A percentile compares a stretch with the other conserved stretches of the same genome.
These are phyloP conservation scores for Filosporella fistucella DNA, from an alignment of 495 filamentous ascomycete genomes.

Conservation along the genomic window DNA sequence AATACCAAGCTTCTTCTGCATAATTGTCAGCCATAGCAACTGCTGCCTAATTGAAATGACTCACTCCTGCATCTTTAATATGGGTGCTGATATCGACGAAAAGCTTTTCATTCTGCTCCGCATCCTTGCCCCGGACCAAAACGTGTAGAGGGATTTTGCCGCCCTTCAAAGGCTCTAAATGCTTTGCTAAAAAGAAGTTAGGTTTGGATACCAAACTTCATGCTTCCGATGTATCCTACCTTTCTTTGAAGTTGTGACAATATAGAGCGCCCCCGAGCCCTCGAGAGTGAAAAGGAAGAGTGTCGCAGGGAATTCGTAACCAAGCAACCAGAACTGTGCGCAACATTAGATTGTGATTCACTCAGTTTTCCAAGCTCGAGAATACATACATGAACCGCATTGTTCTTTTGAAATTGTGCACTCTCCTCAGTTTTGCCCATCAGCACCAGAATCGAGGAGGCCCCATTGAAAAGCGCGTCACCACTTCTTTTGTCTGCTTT, in stretches of 20 bases:
- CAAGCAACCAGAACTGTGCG: constrained; percentile 89
- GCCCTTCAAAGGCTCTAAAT: constrained; percentile 86
- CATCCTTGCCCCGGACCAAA: constrained; percentile 83
- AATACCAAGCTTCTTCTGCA: constrained; percentile 81
- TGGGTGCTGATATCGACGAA: constrained; percentile 75
- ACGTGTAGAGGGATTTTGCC: constrained; percentile 89
- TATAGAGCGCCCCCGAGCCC: constrained; percentile 72
- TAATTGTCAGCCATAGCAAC: constrained; percentile 12
- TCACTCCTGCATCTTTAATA: constrained; percentile 84
- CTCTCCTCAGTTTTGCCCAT: constrained; percentile 93
- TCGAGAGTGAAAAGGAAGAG: constrained; percentile 89
- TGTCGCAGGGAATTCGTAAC: constrained; percentile 97
- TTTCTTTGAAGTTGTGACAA: constrained; percentile 97
- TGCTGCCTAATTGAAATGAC: constrained; percentile 29
- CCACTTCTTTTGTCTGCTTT: constrained; percentile 86
- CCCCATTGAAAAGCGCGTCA: constrained; percentile 78
- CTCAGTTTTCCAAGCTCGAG: neutral
- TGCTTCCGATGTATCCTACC: constrained; percentile 42
- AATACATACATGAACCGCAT: constrained; percentile 82
- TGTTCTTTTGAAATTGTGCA: constrained; percentile 83
- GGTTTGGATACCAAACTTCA: neutral
- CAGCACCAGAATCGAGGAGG: constrained; percentile 76
- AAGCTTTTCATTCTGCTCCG: constrained; percentile 79
- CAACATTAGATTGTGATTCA: constrained; percentile 6
- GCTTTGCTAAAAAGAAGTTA: constrained; percentile 64